Evolutionary conservation across 805 yeast species (phyloP).

Genomic region (Suhomyces sp.): DNA sequence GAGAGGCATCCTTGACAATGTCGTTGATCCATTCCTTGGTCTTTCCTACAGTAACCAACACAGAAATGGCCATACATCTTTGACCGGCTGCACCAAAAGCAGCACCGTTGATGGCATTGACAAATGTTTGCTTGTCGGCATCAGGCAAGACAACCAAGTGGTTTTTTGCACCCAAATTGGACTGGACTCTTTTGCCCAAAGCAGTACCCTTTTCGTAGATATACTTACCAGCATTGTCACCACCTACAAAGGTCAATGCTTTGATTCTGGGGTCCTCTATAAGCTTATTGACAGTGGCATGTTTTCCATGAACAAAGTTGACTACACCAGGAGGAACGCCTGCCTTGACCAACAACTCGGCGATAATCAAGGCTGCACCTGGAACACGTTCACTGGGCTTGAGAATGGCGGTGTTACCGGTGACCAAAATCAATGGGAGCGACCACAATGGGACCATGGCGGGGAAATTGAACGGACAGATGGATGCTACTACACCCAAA

Average conservation of each 20-base stretch:
- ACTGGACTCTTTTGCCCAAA: slow-evolving; percentile 72
- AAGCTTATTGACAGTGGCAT: slow-evolving; percentile 66
- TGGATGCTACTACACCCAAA: slow-evolving; percentile 72
- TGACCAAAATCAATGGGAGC: slow-evolving; percentile 57
- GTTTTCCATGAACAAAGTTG: slow-evolving; percentile 71
- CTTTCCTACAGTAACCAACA: slow-evolving; percentile 67
- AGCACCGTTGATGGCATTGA: slow-evolving; percentile 68
- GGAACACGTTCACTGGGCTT: slow-evolving; percentile 72
- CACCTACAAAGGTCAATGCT: slow-evolving; percentile 78
- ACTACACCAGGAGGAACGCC: slow-evolving; percentile 75
- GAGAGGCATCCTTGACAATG: slow-evolving; percentile 53
- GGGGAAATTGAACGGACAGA: slow-evolving; percentile 80
- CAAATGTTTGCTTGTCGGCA: slow-evolving; percentile 60
- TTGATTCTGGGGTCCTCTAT: slow-evolving; percentile 70
- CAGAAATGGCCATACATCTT: slow-evolving; percentile 78
- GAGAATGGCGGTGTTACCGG: slow-evolving; percentile 69
- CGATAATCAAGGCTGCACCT: slow-evolving; percentile 74
- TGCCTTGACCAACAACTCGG: slow-evolving; percentile 68
- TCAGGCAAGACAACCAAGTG: slow-evolving; percentile 73
- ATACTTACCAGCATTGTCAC: slow-evolving; percentile 74
- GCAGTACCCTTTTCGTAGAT: slow-evolving; percentile 64
- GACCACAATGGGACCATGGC: slow-evolving; percentile 80
- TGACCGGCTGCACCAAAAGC: slow-evolving; percentile 86
- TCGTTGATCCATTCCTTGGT: slow-evolving; percentile 63
- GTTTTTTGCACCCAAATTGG: slow-evolving; percentile 77